Conservation (phyloP, 1,284 basidiomycete species). For the Phellopilus nigrolimitatus region DNA sequence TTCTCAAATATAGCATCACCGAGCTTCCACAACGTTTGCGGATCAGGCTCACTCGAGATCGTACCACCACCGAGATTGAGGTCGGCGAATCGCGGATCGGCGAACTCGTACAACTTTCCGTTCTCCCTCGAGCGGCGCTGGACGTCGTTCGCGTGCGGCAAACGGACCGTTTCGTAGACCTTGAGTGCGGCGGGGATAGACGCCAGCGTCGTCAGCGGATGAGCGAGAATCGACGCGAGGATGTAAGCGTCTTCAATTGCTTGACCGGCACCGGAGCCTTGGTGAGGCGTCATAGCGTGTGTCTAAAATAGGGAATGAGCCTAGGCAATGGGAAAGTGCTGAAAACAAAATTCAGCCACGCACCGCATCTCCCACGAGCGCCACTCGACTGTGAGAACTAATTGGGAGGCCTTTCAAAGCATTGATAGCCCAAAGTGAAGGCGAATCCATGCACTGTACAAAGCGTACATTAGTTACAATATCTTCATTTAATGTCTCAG, state of each 20-base stretch:
- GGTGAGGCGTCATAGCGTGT: constrained; percentile 23
- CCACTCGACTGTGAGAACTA: constrained; percentile 14
- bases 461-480: constrained; percentile 10
- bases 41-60: too few species aligned
- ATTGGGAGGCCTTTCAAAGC: constrained; percentile 9
- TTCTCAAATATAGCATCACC: constrained; percentile 28
- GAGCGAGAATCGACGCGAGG: constrained; percentile 33
- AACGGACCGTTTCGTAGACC: constrained; percentile 34
- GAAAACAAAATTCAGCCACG: background rate
- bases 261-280: constrained; percentile 21
- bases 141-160: constrained; percentile 31
- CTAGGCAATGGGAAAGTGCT: background rate
- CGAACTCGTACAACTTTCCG: constrained; percentile 26
- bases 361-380: constrained; percentile 22
- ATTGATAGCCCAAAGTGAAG: constrained; percentile 21
- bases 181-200: constrained; percentile 28
- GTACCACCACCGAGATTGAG: background rate
- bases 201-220: constrained; percentile 24
- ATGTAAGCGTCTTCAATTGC: constrained; percentile 31
- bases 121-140: constrained; percentile 27
- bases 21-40: constrained; percentile 25
- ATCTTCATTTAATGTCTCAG: background rate
- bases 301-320: constrained; percentile 3
- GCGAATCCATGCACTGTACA: constrained; percentile 7
- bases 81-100: constrained; percentile 21